Base-by-base conservation (phyloP, 257 asterid species). In the Capsicum pubescens region DNA sequence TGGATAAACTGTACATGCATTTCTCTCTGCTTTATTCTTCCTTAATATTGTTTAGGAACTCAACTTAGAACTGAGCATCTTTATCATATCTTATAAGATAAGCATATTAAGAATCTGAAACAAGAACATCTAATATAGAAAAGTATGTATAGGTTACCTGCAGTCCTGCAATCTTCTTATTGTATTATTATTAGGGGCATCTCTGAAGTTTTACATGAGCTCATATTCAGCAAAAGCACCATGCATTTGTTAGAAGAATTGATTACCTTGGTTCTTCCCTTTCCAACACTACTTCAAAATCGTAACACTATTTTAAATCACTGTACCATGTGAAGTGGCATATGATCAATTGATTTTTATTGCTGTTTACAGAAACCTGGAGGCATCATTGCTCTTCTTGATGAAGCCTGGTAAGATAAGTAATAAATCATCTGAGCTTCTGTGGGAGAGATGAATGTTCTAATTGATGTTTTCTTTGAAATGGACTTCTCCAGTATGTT, bases 351-450 rank as follows among this genome's bases (percentile, higher is more conserved):
- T 77, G 50, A 54, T 54, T 54, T 82, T 57, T 52, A n/a, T 50
- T 82, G 85, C 78, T 82, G 84, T 85, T 85, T 84, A 87, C 98
- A 96, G 99, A 96, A 96, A 90, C 98, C 98, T 88, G 99, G 99
- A 87, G 99, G 99, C 82, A 93, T 96, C 81, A 32, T 96, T 85
- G 92, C 99, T 86, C 99, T 96, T 88, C 99, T 96, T 72, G 99
- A 96, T 84, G 99, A 96, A 88, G 98, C 99, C 79, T 96, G 99
- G 99, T 93, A 87, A 58, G 85, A 35, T 54, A 36, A 77, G 21
- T 39, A 16, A 61, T 60, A 77, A 54, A 15, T 57, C 50, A 39
- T 48, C 57, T 42, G 85, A 54, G 52, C 56, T 66, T 36, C 44
- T 50, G 21, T 55, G 64, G 26, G 52, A 35, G 81, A 42, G 55